phyloP scores from a whole-genome alignment of 2,329 filamentous ascomycete genomes.

The Spiromastix sp. region DNA sequence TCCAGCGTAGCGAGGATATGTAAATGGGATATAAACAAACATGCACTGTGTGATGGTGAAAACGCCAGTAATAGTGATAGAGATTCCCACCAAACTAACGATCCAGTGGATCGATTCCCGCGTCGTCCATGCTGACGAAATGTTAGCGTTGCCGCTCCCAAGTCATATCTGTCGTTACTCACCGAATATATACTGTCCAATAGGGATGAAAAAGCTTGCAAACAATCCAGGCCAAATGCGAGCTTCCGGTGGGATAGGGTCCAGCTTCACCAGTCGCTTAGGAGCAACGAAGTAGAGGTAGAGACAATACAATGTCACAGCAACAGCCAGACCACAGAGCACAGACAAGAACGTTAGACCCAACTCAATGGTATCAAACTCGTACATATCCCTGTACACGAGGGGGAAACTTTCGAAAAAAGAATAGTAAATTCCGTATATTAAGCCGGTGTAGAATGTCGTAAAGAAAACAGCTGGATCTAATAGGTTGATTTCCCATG shows the following conservation, averaged over 20 bases:
- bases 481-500: conserved; percentile 49
- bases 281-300: conserved; percentile 46
- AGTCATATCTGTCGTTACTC: no score
- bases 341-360: conserved; percentile 53
- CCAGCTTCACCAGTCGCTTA: conserved; percentile 39
- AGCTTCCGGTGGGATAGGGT: conserved; percentile 38
- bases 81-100: conserved; percentile 28
- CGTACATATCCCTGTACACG: conserved; percentile 50
- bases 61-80: conserved; percentile 25
- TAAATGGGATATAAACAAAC: conserved; percentile 29
- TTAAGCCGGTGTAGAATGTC: conserved; percentile 50
- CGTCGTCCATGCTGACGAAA: no score
- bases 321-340: conserved; percentile 47
- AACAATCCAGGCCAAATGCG: no score
- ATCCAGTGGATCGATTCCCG: conserved; percentile 26
- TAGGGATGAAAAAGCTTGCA: no score
- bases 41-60: conserved; percentile 35
- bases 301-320: conserved; percentile 37
- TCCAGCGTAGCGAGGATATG: conserved; percentile 24
- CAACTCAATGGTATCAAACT: conserved; percentile 48
- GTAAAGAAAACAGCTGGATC: conserved; percentile 54
- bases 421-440: conserved; percentile 39
- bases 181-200: no score
- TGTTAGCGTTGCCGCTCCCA: no score
- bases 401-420: conserved; percentile 60